Conservation (phyloP, 2,329 filamentous ascomycete species). For the Laburnicola sp. region DNA sequence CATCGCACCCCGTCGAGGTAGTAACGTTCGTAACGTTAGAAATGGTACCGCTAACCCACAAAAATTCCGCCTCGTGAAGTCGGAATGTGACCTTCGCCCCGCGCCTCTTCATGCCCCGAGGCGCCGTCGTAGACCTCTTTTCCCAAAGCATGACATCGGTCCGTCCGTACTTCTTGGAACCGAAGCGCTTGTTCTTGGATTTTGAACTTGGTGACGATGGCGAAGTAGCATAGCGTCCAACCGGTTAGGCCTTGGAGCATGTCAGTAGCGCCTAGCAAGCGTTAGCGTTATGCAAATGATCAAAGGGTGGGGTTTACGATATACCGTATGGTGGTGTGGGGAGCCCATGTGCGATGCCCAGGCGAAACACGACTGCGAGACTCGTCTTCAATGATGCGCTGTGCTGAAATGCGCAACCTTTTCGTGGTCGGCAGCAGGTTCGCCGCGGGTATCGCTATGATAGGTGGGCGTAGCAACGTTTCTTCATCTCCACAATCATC, state of each 20-base stretch:
- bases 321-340: constrained; percentile 15
- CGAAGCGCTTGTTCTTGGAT: constrained; percentile 14
- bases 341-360: constrained; percentile 11
- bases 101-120: constrained; percentile 1
- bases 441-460: constrained; percentile 18
- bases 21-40: constrained; percentile 4
- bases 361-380: constrained; percentile 13
- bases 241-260: constrained; percentile 18
- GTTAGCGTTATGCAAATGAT: neutral
- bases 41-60: constrained; percentile 9
- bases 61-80: constrained; percentile 9
- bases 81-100: constrained; percentile 15
- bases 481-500: constrained; percentile 18
- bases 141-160: constrained; percentile 24
- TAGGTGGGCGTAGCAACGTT: constrained; percentile 24
- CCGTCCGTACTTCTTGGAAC: constrained; percentile 15
- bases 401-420: constrained; percentile 14
- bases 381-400: constrained; percentile 9
- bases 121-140: constrained; percentile 8
- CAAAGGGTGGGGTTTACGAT: neutral
- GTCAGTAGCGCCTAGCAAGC: constrained; percentile 11
- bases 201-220: constrained; percentile 13
- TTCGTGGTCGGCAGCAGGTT: constrained; percentile 16
- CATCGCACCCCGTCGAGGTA: neutral
- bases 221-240: constrained; percentile 22